phyloP scores from a whole-genome alignment of 2,329 filamentous ascomycete species.

The Rutstroemia sp. region DNA sequence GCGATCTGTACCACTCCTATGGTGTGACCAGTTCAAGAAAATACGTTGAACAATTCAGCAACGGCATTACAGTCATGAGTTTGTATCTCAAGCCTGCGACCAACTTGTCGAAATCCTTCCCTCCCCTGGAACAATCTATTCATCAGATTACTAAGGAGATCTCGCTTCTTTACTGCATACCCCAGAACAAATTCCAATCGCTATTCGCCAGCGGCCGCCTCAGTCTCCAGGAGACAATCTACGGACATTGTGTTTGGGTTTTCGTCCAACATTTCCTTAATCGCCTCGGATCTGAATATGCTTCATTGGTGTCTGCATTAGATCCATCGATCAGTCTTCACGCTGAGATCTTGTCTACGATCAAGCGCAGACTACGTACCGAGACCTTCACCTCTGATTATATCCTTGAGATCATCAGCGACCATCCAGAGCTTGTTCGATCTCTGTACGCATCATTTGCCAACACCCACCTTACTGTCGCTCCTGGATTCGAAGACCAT shows the following conservation, averaged over 20 bases:
- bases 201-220: slow-evolving; percentile 81
- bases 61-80: slow-evolving; percentile 95
- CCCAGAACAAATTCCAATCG: slow-evolving; percentile 90
- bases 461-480: slow-evolving; percentile 63
- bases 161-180: slow-evolving; percentile 93
- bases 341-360: slow-evolving; percentile 75
- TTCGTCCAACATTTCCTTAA: slow-evolving; percentile 98
- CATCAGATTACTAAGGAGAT: slow-evolving; percentile 99
- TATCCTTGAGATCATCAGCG: slow-evolving; percentile 92
- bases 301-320: slow-evolving; percentile 72
- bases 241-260: slow-evolving; percentile 95
- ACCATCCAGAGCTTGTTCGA: slow-evolving; percentile 80
- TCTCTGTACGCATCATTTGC: slow-evolving; percentile 89
- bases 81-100: slow-evolving; percentile 77
- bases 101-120: slow-evolving; percentile 50
- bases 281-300: slow-evolving; percentile 81
- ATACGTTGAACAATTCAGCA: slow-evolving; percentile 98
- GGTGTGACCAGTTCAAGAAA: slow-evolving; percentile 93
- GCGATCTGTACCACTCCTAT: slow-evolving; percentile 97
- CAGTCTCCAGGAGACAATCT: slow-evolving; percentile 93
- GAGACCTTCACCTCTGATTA: slow-evolving; percentile 98
- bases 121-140: slow-evolving; percentile 87
- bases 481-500: slow-evolving; percentile 44
- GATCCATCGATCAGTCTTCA: slow-evolving; percentile 77
- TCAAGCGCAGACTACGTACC: slow-evolving; percentile 89